Evolutionary conservation across 2,329 filamentous ascomycete species (phyloP).

Genomic region (Cordyceps pruinosa): DNA sequence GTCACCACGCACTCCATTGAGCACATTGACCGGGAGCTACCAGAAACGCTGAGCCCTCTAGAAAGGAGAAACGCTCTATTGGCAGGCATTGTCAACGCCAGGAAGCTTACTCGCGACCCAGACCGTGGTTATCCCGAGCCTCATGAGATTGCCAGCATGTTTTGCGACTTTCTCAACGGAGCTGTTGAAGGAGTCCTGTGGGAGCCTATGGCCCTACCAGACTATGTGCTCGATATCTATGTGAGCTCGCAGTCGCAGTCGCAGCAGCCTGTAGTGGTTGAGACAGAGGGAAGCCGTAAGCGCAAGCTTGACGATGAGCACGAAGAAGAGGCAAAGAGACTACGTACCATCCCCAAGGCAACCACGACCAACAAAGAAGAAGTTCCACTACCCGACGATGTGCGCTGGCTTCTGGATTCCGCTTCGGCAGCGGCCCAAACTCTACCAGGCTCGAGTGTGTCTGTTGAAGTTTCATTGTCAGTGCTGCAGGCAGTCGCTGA

Average conservation of each 20-base stretch:
- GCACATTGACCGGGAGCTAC: constrained; percentile 44
- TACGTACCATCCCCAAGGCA: constrained; percentile 21
- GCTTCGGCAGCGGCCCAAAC: constrained; percentile 14
- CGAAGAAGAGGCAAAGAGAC: constrained; percentile 25
- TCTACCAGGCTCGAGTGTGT: constrained; percentile 16
- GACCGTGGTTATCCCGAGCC: constrained; percentile 35
- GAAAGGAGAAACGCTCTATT: constrained; percentile 43
- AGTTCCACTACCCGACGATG: constrained; percentile 26
- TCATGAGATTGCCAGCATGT: constrained; percentile 39
- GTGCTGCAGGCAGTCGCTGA: constrained; percentile 33
- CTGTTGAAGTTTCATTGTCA: constrained; percentile 24
- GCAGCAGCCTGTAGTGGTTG: constrained; percentile 20
- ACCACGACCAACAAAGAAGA: constrained; percentile 19
- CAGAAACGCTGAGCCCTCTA: constrained; percentile 26
- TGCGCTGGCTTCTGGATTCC: constrained; percentile 24
- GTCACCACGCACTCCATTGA: constrained; percentile 48
- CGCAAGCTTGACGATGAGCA: constrained; percentile 36
- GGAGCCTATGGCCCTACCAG: constrained; percentile 41
- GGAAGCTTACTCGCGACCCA: constrained; percentile 34
- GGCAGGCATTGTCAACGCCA: constrained; percentile 30
- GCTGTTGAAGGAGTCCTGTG: constrained; percentile 34
- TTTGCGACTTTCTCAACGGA: constrained; percentile 39
- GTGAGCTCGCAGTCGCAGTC: constrained; percentile 30
- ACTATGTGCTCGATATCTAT: constrained; percentile 43
- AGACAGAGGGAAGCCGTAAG: constrained; percentile 34